A percentile compares a stretch with the other conserved stretches of the same genome.
phyloP scores from a whole-genome alignment of 1,284 basidiomycete genomes.

The Cronartium quercuum region DNA sequence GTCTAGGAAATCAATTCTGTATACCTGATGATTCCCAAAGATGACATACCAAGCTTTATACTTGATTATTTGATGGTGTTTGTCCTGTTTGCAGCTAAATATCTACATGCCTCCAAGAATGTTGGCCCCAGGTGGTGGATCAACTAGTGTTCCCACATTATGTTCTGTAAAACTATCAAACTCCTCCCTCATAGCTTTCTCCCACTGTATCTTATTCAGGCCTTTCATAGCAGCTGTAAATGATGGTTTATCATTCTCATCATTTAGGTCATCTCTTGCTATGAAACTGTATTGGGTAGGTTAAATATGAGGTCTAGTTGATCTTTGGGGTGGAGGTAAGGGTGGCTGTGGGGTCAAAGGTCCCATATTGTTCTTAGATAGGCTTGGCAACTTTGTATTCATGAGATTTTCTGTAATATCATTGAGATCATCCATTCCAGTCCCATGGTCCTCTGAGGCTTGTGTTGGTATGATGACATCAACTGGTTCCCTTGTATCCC shows the following conservation, averaged over 20 bases:
- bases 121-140: not conserved
- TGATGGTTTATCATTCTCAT: not conserved
- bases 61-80: not conserved
- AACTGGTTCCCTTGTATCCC: no score
- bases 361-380: no score
- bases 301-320: no score
- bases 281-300: no score
- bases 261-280: no score
- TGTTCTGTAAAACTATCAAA: not conserved
- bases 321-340: no score
- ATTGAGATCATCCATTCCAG: no score
- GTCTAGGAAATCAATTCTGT: not conserved
- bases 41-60: not conserved
- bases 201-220: not conserved
- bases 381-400: no score
- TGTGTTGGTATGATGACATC: no score
- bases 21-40: not conserved
- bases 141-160: not conserved
- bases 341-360: no score
- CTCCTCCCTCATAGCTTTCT: not conserved
- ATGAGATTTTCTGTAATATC: no score
- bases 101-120: not conserved
- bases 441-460: no score
- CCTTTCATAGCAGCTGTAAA: not conserved
- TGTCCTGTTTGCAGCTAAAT: not conserved